Conservation (phyloP, 2,329 filamentous ascomycete species). For the Paecilomyces variotii region DNA sequence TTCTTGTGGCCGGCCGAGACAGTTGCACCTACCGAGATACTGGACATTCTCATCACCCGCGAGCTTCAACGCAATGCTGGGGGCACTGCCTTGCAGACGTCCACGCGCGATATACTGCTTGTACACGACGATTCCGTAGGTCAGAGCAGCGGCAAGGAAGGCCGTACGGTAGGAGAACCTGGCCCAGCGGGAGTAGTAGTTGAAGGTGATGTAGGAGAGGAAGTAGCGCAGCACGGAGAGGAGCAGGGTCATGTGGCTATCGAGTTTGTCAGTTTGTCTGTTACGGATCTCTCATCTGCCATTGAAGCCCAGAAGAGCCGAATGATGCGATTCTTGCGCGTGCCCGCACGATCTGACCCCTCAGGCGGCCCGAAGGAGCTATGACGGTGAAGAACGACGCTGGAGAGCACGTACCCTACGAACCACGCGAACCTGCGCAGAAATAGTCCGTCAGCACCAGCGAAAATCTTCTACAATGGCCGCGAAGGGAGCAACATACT, state of each 20-base stretch:
- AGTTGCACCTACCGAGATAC: slow-evolving; percentile 67
- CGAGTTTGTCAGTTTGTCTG: slow-evolving; percentile 15
- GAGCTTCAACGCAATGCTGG: slow-evolving; percentile 57
- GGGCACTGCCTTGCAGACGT: slow-evolving; percentile 60
- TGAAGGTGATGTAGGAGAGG: slow-evolving; percentile 81
- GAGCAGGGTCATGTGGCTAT: slow-evolving; percentile 78
- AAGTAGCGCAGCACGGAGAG: slow-evolving; percentile 74
- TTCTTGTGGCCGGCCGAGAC: background rate
- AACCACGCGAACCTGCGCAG: slow-evolving; percentile 61
- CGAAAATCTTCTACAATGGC: slow-evolving; percentile 3
- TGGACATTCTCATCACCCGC: slow-evolving; percentile 92
- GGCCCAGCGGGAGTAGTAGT: slow-evolving; percentile 70
- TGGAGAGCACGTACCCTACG: slow-evolving; percentile 55
- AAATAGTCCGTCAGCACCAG: slow-evolving; percentile 19
- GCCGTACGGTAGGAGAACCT: slow-evolving; percentile 80
- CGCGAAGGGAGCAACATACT: slow-evolving; percentile 60
- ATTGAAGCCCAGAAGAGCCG: slow-evolving; percentile 2
- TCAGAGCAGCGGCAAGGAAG: slow-evolving; percentile 80
- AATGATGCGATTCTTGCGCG: background rate
- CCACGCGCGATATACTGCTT: slow-evolving; percentile 87
- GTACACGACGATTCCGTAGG: slow-evolving; percentile 97
- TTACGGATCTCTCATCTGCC: background rate
- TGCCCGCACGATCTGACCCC: background rate
- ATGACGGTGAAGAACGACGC: slow-evolving; percentile 9
- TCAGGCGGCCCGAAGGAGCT: background rate